Base-by-base conservation (phyloP, 768 basidiomycete genomes). In the Agrocybe chaxingu region DNA sequence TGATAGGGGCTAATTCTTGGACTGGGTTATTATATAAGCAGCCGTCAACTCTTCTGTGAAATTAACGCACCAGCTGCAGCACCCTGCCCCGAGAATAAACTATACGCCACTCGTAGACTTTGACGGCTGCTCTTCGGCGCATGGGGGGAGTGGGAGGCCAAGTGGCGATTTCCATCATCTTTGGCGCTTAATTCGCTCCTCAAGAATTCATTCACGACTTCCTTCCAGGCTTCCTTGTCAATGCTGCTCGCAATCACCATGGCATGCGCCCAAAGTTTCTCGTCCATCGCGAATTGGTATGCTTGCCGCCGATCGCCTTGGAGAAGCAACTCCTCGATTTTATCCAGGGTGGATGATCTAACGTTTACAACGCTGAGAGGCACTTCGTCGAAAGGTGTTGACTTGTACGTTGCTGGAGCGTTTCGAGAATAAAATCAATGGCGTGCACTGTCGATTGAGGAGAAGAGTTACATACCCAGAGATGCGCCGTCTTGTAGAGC, bases 261-360 rank as follows among this genome's bases (percentile, higher is more conserved):
- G 2, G 97, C 96, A 66, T 99, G 97, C 0, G 92, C 85, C 95
- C 96, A 99, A 37, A 98, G 67, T 60, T 81, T 87, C 66, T 93
- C 81, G 51, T 95, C 89, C 38, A 92, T 74, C 2, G 97, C 96
- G 64, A 84, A 94, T 51, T 84, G 83, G 63, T 89, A 93, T 1
- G 97, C 97, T 55, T 86, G 82, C 16, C 81, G 82, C 33, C 92
- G 86, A 59, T 97, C 85, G 11, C 96, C 97, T 50, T 82, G 80
- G 8, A 94, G 67, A 11, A 99, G 78, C 45, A 90, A 79, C 29
- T 81, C 79, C 58, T 92, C 83, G 52, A 97, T 87, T 62, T 80
- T 84, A 62, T 90, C 82, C 24, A 97, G 69, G 11, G 86, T 69
- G 0, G 85, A 83, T 0, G 84, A 66, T 5, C 77, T 76, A 7